A percentile compares a stretch with the other conserved stretches of the same genome.
Conservation (phyloP, 2,329 filamentous ascomycete genomes). For the Teratosphaeria gauchensis region DNA sequence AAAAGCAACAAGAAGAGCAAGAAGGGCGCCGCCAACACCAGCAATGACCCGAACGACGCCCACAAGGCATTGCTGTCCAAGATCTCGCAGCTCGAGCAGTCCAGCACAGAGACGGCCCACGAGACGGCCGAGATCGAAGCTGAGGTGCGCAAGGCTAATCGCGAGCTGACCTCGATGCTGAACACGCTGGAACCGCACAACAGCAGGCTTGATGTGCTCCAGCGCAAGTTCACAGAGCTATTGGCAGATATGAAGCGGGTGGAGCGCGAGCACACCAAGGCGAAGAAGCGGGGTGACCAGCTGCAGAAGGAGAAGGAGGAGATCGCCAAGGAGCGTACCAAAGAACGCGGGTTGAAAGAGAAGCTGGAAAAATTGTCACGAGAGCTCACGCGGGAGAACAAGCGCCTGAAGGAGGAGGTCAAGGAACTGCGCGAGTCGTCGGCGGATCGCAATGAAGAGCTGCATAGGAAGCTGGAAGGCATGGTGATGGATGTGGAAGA, state of each 20-base stretch:
- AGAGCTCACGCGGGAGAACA: conserved; percentile 93
- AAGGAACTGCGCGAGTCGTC: conserved; percentile 82
- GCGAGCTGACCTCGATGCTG: conserved; percentile 78
- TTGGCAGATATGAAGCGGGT: conserved; percentile 91
- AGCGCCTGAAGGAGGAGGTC: conserved; percentile 89
- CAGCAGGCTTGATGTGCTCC: conserved; percentile 81
- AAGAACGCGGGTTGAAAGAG: conserved; percentile 83
- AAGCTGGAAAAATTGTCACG: conserved; percentile 94
- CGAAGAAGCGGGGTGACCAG: conserved; percentile 88
- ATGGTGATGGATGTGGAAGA: conserved; percentile 78
- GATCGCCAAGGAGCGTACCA: conserved; percentile 76
- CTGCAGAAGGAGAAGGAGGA: conserved; percentile 95
- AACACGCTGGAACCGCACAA: conserved; percentile 82
- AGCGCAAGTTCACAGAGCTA: conserved; percentile 84
- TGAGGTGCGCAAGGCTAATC: conserved; percentile 86
- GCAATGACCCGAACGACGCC: conserved; percentile 80
- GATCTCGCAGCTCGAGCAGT: conserved; percentile 89
- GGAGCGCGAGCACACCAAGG: conserved; percentile 88
- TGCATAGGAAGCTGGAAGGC: conserved; percentile 74
- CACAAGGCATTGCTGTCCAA: conserved; percentile 85
- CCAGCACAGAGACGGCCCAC: conserved; percentile 87
- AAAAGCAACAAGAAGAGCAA: conserved; percentile 59
- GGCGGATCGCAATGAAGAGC: conserved; percentile 68
- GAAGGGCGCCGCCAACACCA: conserved; percentile 25
- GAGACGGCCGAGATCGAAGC: conserved; percentile 94